Conservation (phyloP, 176 grass and related monocot genomes). For the Eleusine coracana region DNA sequence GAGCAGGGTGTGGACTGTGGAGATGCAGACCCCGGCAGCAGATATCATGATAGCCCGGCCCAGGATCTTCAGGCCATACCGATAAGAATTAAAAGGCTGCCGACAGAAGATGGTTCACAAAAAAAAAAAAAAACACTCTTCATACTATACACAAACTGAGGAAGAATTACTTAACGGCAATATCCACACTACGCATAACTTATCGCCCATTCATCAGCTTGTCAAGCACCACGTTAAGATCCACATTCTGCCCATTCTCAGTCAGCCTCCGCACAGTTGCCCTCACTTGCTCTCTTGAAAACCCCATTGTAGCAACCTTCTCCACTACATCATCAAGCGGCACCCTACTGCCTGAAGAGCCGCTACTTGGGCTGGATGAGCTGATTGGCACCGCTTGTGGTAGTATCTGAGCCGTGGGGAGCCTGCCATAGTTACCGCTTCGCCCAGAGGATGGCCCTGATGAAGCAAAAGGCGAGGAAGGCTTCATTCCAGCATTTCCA, state of each 20-base stretch:
- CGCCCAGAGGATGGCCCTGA: conserved; percentile 44
- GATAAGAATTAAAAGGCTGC: neutral
- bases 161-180: neutral
- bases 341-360: conserved; percentile 56
- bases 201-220: conserved; percentile 87
- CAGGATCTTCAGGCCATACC: conserved; percentile 9
- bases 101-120: neutral
- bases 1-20: neutral
- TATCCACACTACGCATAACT: neutral
- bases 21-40: neutral
- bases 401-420: conserved; percentile 72
- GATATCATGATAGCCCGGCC: neutral
- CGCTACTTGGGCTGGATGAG: conserved; percentile 46
- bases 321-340: conserved; percentile 85
- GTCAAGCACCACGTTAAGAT: conserved; percentile 92
- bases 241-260: conserved; percentile 92
- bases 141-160: conserved; percentile 44
- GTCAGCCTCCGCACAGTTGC: conserved; percentile 87
- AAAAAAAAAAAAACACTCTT: neutral
- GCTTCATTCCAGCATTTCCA: conserved; percentile 57
- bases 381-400: conserved; percentile 66
- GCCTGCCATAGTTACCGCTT: conserved; percentile 54
- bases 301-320: conserved; percentile 93
- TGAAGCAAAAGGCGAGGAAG: conserved; percentile 49
- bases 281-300: conserved; percentile 93